Evolutionary conservation across 345 rosid species (phyloP), one percentile per base, ranked within the genome.

Genomic region (Rhodamnia rubescens): DNA sequence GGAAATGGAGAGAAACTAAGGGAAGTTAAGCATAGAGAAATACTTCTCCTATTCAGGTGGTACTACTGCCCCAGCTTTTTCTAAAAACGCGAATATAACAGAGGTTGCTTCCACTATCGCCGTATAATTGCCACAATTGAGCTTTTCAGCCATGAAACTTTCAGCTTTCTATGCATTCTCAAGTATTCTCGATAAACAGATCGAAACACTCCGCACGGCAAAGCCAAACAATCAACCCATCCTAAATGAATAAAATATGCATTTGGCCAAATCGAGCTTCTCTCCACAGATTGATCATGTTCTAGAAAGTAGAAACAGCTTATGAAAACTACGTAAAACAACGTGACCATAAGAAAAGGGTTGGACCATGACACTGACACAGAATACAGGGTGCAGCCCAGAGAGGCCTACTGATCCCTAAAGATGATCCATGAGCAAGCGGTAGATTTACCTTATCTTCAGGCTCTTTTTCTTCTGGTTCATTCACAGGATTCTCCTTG

Each of bases 391-490:
- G 80, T 69, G 26, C 47, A 36, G 80, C 80, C 47, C 80, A 18
- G 47, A 69, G 80, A 69, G 80, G 80, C 40, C 47, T 18, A 69
- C 26, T 18, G 47, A 4, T 36, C 47, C 26, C 20, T 69, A 69
- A 69, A 69, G 47, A 69, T 36, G 47, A 69, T 69, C 80, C 80
- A 69, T 18, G 26, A 69, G 22, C 80, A 20, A 57, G 32, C 1
- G 2, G 11, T 69, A 0, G 51, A 55, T 11, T 13, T 74, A 96
- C 99, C 95, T 97, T 96, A 18, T 91, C 91, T 88, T 96, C 99
- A 44, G 95, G 97, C 94, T 93, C 98, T 88, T 95, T 93, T 87
- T 93, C 94, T 87, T 93, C 98, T 32, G 90, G 88, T 57, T 88
- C 95, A 52, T 85, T 89, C 42, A 75, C 91, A 87, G 94, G 87